Conservation (phyloP, 139 green algal species). For the Ulvella scutata region DNA sequence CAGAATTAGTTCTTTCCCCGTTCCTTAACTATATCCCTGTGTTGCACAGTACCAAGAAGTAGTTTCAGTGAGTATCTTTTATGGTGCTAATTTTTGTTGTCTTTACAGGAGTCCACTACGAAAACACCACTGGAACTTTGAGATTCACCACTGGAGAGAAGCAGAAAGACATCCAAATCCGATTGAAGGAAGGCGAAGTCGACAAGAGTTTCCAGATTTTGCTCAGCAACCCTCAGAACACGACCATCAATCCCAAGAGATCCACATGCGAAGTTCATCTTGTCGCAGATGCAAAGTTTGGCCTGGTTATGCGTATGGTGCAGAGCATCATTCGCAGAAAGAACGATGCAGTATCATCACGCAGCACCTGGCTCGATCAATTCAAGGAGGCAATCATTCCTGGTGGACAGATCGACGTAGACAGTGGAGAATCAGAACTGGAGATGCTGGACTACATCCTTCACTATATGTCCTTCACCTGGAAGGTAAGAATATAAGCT, state of each 20-base stretch:
- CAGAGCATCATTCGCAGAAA: not conserved
- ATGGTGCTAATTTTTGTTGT: not conserved
- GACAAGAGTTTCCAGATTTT: not conserved
- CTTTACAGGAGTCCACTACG: not conserved
- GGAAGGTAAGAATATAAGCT: conserved; percentile 6
- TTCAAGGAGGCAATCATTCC: conserved; percentile 11
- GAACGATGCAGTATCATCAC: not conserved
- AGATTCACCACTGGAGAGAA: conserved; percentile 10
- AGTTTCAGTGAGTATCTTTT: too few species aligned
- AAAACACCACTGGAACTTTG: not conserved
- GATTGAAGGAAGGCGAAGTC: not conserved
- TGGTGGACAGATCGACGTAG: conserved; percentile 1
- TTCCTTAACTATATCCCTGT: too few species aligned
- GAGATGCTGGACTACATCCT: not conserved
- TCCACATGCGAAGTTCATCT: not conserved
- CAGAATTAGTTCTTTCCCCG: too few species aligned
- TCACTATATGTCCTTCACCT: conserved; percentile 21
- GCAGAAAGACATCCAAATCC: not conserved
- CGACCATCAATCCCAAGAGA: not conserved
- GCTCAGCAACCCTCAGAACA: not conserved
- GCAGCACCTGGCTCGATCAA: conserved; percentile 12
- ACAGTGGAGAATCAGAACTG: not conserved
- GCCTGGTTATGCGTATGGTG: not conserved
- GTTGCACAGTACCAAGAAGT: too few species aligned
- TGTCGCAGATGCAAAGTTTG: not conserved